phyloP scores from a whole-genome alignment of 306 rosid species.

The Vachellia pachyceras region DNA sequence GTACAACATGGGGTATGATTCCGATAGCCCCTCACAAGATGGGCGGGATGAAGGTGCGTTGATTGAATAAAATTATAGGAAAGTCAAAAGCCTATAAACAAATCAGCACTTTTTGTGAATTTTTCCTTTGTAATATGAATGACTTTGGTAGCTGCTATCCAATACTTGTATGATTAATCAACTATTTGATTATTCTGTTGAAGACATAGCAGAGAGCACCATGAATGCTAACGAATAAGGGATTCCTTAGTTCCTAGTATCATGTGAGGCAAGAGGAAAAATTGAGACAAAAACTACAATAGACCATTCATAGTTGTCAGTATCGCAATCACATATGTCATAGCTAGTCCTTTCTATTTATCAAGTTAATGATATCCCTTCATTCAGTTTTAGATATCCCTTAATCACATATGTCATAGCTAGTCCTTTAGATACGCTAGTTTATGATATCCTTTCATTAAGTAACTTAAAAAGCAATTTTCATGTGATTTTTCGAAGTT shows the following conservation, averaged over 20 bases:
- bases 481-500: background rate
- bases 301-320: conserved; percentile 11
- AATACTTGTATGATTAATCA: background rate
- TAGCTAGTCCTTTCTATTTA: conserved; percentile 15
- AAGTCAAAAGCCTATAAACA: background rate
- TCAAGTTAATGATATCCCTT: conserved; percentile 14
- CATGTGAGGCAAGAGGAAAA: conserved; percentile 16
- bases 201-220: background rate
- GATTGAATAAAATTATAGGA: conserved; percentile 13
- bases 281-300: background rate
- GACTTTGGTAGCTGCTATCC: conserved; percentile 4
- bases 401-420: too few species aligned
- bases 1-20: conserved; percentile 67
- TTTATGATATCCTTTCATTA: background rate
- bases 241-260: conserved; percentile 36
- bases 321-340: background rate
- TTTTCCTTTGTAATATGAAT: background rate
- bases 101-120: background rate
- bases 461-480: background rate
- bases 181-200: background rate
- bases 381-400: background rate
- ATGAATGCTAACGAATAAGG: background rate
- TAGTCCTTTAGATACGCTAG: background rate
- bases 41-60: conserved; percentile 85
- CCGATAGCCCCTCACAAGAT: conserved; percentile 72